These are phyloP conservation scores for Penicillium coprophilum DNA, from an alignment of 495 filamentous ascomycete genomes.

Conservation along the genomic window DNA sequence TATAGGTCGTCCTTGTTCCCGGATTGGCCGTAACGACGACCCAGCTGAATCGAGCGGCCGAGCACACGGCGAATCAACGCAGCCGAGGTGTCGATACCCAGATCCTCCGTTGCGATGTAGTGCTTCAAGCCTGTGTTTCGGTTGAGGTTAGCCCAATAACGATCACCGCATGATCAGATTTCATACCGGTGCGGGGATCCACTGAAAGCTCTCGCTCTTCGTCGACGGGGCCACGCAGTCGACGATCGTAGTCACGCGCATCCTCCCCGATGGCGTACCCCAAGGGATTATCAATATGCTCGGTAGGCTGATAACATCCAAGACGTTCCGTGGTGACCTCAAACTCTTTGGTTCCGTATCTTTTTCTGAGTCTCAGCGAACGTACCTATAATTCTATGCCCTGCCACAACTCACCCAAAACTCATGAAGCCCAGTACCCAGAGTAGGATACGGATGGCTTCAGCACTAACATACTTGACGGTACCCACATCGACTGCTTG, in stretches of 20 bases:
- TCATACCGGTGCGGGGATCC: conserved; percentile 60
- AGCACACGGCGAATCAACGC: conserved; percentile 71
- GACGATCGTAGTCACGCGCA: conserved; percentile 74
- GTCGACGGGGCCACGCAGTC: conserved; percentile 78
- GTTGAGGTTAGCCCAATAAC: conserved; percentile 6
- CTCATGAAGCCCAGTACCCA: conserved; percentile 62
- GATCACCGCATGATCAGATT: not conserved
- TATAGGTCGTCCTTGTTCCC: conserved; percentile 70
- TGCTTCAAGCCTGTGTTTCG: conserved; percentile 70
- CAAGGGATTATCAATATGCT: conserved; percentile 84
- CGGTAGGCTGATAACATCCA: conserved; percentile 84
- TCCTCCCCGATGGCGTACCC: conserved; percentile 81
- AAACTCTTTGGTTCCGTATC: conserved; percentile 88
- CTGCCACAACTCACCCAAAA: conserved; percentile 37
- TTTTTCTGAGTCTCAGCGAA: conserved; percentile 41
- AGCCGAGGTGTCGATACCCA: conserved; percentile 73
- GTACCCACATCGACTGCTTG: conserved; percentile 75
- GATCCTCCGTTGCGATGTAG: conserved; percentile 81
- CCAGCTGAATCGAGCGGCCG: conserved; percentile 67
- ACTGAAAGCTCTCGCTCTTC: conserved; percentile 75
- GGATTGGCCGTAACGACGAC: conserved; percentile 62
- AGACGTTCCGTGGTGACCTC: conserved; percentile 85
- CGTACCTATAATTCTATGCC: conserved; percentile 16
- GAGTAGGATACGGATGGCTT: conserved; percentile 82
- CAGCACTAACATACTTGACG: conserved; percentile 81